phyloP scores from a whole-genome alignment of 441 rosid species.

The Aquilaria agallochum region DNA sequence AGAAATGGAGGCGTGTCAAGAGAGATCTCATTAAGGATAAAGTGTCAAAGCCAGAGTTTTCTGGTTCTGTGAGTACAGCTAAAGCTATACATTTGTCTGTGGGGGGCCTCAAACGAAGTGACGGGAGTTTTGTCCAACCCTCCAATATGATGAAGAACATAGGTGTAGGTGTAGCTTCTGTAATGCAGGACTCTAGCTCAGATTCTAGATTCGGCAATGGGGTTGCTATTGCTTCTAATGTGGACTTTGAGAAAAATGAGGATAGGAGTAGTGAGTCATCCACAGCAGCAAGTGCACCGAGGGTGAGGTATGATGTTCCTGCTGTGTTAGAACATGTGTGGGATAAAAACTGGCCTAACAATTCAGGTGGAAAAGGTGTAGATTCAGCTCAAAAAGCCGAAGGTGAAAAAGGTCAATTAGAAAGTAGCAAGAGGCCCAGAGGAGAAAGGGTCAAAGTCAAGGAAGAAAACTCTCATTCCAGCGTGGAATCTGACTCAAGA shows the following conservation, averaged over 20 bases:
- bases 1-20: constrained; percentile 66
- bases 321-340: constrained; percentile 28
- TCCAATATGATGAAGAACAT: constrained; percentile 24
- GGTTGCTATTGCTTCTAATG: constrained; percentile 38
- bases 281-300: constrained; percentile 68
- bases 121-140: constrained; percentile 37
- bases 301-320: constrained; percentile 40
- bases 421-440: constrained; percentile 65
- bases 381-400: constrained; percentile 36
- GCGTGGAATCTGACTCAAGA: constrained; percentile 83
- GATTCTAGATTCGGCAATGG: constrained; percentile 53
- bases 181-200: constrained; percentile 25
- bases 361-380: constrained; percentile 39
- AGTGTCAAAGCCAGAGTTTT: constrained; percentile 51
- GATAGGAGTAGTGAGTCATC: constrained; percentile 79
- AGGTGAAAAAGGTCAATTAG: constrained; percentile 45
- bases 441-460: constrained; percentile 79
- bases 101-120: constrained; percentile 31
- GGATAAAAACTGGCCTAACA: constrained; percentile 47
- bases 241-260: constrained; percentile 72
- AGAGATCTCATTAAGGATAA: constrained; percentile 56
- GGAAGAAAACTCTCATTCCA: constrained; percentile 83
- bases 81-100: constrained; percentile 30
- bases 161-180: constrained; percentile 32
- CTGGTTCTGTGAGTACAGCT: constrained; percentile 27